Percentiles rank a stretch among this genome's conserved stretches.
Evolutionary conservation across 805 yeast species (phyloP).

Genomic region (Debaryomyces maramus): DNA sequence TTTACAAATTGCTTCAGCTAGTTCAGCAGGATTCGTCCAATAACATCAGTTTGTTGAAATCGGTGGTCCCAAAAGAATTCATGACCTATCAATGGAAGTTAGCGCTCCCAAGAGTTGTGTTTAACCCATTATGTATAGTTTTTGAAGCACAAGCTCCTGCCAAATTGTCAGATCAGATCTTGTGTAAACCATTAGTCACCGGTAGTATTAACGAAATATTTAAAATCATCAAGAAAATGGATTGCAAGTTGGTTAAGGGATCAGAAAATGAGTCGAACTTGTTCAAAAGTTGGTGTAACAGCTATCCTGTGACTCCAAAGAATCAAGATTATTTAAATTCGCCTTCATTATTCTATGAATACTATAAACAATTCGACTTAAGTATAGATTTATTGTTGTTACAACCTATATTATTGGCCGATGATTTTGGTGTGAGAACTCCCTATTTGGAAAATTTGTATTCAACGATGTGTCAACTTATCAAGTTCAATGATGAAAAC

Average conservation of each 20-base stretch:
- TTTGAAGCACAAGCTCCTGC: slow-evolving; percentile 71
- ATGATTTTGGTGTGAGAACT: slow-evolving; percentile 80
- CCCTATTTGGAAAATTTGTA: slow-evolving; percentile 89
- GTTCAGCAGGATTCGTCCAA: slow-evolving; percentile 35
- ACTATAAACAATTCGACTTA: slow-evolving; percentile 49
- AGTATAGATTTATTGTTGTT: slow-evolving; percentile 74
- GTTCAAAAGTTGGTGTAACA: slow-evolving; percentile 51
- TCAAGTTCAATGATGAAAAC: slow-evolving; percentile 41
- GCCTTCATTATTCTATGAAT: slow-evolving; percentile 68
- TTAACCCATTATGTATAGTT: slow-evolving; percentile 72
- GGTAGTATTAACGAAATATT: slow-evolving; percentile 77
- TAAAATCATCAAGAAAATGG: slow-evolving; percentile 74
- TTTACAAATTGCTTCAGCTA: slow-evolving; percentile 33
- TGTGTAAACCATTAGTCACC: slow-evolving; percentile 81
- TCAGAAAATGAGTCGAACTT: slow-evolving; percentile 66
- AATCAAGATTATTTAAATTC: slow-evolving; percentile 41
- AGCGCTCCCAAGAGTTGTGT: slow-evolving; percentile 74
- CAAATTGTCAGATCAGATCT: slow-evolving; percentile 59
- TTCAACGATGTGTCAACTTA: slow-evolving; percentile 69
- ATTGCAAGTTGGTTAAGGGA: slow-evolving; percentile 67
- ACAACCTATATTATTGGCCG: slow-evolving; percentile 88
- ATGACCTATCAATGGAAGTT: slow-evolving; percentile 81
- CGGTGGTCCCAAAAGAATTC: slow-evolving; percentile 55
- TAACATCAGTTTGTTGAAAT: slow-evolving; percentile 48
- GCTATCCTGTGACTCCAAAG: slow-evolving; percentile 35